Evolutionary conservation across 2,329 filamentous ascomycete genomes (phyloP).

Genomic region (Cladophialophora bantiana): DNA sequence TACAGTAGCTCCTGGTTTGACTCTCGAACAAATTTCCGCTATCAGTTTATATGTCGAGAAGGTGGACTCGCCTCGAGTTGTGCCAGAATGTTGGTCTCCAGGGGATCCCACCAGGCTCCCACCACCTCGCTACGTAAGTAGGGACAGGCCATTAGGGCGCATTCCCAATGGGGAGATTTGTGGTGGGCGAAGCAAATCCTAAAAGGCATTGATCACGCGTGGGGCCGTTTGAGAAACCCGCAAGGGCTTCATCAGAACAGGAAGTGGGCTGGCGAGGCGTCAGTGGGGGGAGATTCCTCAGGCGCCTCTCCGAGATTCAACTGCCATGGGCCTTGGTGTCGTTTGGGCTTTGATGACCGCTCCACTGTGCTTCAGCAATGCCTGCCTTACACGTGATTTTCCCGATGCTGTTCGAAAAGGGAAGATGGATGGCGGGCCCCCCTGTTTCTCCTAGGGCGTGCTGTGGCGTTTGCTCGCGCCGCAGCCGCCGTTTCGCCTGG

Average conservation of each 20-base stretch:
- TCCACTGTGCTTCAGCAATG: not conserved
- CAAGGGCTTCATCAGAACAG: not conserved
- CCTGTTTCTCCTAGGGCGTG: too few relatives aligned
- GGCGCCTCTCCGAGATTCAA: constrained; percentile 7
- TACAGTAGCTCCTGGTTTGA: not conserved
- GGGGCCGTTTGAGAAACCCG: not conserved
- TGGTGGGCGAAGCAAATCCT: not conserved
- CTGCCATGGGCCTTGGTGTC: not conserved
- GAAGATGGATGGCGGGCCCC: constrained; percentile 7
- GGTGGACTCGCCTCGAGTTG: not conserved
- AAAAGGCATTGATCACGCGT: constrained; percentile 2
- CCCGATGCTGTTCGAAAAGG: constrained; percentile 12
- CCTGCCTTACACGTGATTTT: constrained; percentile 22
- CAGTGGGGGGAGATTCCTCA: constrained; percentile 9
- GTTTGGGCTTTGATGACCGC: not conserved
- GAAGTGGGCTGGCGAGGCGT: constrained; percentile 10
- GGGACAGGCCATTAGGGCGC: constrained; percentile 11
- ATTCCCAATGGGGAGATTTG: constrained; percentile 14
- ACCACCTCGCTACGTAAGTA: not conserved
- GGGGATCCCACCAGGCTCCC: not conserved
- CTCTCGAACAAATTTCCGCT: not conserved
- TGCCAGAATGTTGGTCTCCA: not conserved
- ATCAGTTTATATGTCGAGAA: not conserved
- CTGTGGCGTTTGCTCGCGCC: not conserved
- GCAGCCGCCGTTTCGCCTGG: constrained; percentile 6